Conservation (phyloP, 768 basidiomycete species). For the Daedaleopsis nitida region DNA sequence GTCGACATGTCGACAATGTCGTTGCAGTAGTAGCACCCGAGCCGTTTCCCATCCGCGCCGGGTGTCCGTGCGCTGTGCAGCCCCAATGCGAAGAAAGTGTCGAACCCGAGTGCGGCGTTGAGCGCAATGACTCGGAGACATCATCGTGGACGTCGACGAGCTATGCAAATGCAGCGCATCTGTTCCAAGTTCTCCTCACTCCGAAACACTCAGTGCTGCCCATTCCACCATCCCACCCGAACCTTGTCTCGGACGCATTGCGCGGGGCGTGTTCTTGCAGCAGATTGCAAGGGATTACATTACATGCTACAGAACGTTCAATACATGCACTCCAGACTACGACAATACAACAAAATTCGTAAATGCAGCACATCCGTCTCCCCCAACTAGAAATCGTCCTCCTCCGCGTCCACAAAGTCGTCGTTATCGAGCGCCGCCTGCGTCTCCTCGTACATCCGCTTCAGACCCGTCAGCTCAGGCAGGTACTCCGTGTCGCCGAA, state of each 20-base stretch:
- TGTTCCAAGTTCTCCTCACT: too few species aligned
- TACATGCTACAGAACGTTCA: too few species aligned
- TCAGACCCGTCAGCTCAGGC: slow-evolving; percentile 56
- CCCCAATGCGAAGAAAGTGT: slow-evolving; percentile 95
- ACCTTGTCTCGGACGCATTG: too few species aligned
- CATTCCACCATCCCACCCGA: too few species aligned
- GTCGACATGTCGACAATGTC: slow-evolving; percentile 93
- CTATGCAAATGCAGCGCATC: too few species aligned
- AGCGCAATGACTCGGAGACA: slow-evolving; percentile 95
- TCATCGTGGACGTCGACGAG: slow-evolving; percentile 90
- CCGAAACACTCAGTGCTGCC: too few species aligned
- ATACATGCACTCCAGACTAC: too few species aligned
- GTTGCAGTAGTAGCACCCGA: slow-evolving; percentile 99
- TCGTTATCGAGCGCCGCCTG: slow-evolving; percentile 50
- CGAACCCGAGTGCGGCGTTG: slow-evolving; percentile 94
- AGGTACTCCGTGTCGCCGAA: slow-evolving; percentile 83
- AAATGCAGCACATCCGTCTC: not conserved
- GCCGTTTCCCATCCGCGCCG: slow-evolving; percentile 37
- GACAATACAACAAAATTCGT: too few species aligned
- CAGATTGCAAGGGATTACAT: too few species aligned
- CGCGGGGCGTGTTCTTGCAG: too few species aligned
- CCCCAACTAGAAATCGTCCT: slow-evolving; percentile 24
- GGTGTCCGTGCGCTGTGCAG: slow-evolving; percentile 75
- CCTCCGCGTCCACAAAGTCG: slow-evolving; percentile 52
- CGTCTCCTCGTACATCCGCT: slow-evolving; percentile 54